Conservation (phyloP, 306 rosid species). For the Casuarina cunninghamiana region DNA sequence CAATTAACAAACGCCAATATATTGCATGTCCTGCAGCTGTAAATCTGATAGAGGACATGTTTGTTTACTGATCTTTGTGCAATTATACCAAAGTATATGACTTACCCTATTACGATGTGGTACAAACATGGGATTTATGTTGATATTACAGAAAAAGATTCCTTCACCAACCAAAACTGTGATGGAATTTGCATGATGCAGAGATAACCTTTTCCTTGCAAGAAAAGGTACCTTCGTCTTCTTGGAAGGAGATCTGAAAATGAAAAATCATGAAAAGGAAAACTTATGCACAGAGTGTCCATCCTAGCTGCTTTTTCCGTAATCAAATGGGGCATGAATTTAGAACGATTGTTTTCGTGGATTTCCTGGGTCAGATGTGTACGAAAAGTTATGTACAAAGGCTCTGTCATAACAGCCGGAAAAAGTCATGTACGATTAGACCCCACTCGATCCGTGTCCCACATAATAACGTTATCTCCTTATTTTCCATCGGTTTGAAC, state of each 20-base stretch:
- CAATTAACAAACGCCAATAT: not conserved
- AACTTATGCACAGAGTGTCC: too few relatives aligned
- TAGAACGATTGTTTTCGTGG: too few relatives aligned
- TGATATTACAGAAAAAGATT: not conserved
- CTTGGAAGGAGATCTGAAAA: slow-evolving; percentile 72
- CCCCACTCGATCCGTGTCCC: too few relatives aligned
- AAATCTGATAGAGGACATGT: not conserved
- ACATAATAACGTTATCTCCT: too few relatives aligned
- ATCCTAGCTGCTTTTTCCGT: too few relatives aligned
- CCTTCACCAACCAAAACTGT: not conserved
- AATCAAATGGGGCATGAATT: too few relatives aligned
- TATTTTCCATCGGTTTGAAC: too few relatives aligned
- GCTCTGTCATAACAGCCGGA: too few relatives aligned
- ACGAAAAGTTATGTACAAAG: too few relatives aligned
- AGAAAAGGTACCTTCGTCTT: slow-evolving; percentile 35
- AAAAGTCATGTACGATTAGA: too few relatives aligned
- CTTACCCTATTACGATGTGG: not conserved
- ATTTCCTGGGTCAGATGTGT: too few relatives aligned
- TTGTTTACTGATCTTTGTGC: not conserved
- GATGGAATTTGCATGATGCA: not conserved
- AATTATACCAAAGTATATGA: not conserved
- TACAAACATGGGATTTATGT: not conserved
- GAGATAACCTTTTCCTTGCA: not conserved
- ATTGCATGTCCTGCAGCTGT: not conserved
- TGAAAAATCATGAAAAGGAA: slow-evolving; percentile 82